Base-by-base conservation (phyloP, 2,329 filamentous ascomycete genomes). In the Coniochaeta hoffmannii region DNA sequence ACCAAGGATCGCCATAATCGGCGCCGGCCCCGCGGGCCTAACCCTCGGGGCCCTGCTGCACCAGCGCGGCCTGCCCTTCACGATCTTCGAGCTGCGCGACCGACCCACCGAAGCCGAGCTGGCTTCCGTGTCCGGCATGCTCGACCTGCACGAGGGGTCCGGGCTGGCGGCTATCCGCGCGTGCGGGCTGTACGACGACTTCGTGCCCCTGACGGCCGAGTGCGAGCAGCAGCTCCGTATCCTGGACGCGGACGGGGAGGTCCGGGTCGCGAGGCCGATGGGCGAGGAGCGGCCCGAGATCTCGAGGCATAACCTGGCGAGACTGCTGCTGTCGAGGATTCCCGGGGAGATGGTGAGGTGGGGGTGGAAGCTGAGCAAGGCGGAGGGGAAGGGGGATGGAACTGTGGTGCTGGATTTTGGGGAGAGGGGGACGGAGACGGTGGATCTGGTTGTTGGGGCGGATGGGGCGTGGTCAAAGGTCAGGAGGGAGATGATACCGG, bases 121-220 rank as follows among this genome's bases (percentile, higher is more conserved):
- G 7, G 52, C 61, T 5, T 55, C 60, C 2, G 67, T 67, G 2
- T 68, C 65, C 6, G 77, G 78, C 11, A 74, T 65, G 55, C 72
- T 82, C 3, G 79, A 82, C 59, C 67, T 83, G 1, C 77, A 82
- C 60, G 65, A 69, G 1, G 61, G 69, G 6, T 70, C 72, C 1
- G 78, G 78, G 0, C 71, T 77, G 5, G 63, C 67, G 3, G 78
- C 75, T 0, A 62, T 82, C 8, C 66, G 65, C 6, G 71, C 73
- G 53, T 73, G 71, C 14, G 76, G 73, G 0, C 65, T 81, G 14
- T 73, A 65, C 55, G 69, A 74, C 2, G 62, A 71, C 15, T 82
- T 81, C 60, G 52, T 66, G 1, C 60, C 68, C 31, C 62, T 73
- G n/a, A 71, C 72, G 1, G 67, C 69, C 31, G 73, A 73, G 3